Percentiles rank a stretch among this genome's conserved stretches.
Conservation (phyloP, 495 filamentous ascomycete species). For the Penicillium cataractarum region DNA sequence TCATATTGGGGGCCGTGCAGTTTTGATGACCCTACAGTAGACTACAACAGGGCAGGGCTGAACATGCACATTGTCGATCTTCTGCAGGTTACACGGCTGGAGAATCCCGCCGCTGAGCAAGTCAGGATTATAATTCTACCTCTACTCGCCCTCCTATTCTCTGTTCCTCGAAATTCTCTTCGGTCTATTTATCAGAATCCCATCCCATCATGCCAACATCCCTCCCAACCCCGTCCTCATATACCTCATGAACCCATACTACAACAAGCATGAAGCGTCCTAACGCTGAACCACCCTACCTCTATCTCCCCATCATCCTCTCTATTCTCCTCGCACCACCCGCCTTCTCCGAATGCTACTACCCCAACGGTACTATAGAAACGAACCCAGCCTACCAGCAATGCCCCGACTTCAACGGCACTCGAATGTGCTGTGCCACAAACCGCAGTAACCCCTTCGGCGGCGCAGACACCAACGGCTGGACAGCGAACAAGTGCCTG, state of each 20-base stretch:
- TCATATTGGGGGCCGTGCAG: neutral
- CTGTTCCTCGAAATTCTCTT: neutral
- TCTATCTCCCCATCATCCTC: neutral
- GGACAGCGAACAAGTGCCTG: slow-evolving; percentile 17
- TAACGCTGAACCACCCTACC: neutral
- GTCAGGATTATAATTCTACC: neutral
- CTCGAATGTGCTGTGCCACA: slow-evolving; percentile 19
- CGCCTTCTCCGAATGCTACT: neutral
- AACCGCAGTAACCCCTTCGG: slow-evolving; percentile 19
- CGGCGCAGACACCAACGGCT: slow-evolving; percentile 11
- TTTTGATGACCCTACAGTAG: neutral
- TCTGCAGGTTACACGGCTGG: neutral
- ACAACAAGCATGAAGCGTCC: neutral
- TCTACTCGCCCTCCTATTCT: neutral
- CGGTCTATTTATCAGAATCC: neutral
- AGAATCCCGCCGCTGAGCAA: neutral
- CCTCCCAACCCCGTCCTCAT: neutral
- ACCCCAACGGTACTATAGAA: neutral
- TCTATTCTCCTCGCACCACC: neutral
- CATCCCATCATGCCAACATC: neutral
- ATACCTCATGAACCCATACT: neutral
- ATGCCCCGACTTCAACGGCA: slow-evolving; percentile 12
- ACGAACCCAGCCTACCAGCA: slow-evolving; percentile 7
- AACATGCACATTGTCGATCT: neutral
- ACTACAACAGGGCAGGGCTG: neutral